Conservation (phyloP, 2,329 filamentous ascomycete species). For the Furcasterigmium furcatum region DNA sequence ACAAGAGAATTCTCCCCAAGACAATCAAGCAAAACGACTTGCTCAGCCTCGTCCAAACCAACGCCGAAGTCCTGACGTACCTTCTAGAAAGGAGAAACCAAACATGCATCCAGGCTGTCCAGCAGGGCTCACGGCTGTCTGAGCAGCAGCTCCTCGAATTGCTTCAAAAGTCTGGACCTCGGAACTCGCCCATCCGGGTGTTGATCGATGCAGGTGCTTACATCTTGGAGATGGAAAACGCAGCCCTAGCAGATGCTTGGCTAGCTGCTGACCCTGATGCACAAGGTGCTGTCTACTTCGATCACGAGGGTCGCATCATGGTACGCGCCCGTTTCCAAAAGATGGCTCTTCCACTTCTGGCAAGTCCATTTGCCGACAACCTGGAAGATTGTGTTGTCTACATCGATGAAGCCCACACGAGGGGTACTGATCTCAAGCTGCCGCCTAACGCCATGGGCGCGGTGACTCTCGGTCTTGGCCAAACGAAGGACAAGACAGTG, state of each 20-base stretch:
- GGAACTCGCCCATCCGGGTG: slow-evolving; percentile 51
- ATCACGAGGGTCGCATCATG: slow-evolving; percentile 37
- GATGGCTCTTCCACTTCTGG: slow-evolving; percentile 42
- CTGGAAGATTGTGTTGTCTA: slow-evolving; percentile 52
- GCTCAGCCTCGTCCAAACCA: slow-evolving; percentile 51
- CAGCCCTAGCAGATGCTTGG: slow-evolving; percentile 46
- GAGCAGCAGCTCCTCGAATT: slow-evolving; percentile 7
- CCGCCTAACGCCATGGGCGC: slow-evolving; percentile 43
- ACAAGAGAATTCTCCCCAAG: slow-evolving; percentile 54
- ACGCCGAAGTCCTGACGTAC: slow-evolving; percentile 59
- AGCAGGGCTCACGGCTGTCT: too few relatives aligned
- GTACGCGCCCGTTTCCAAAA: slow-evolving; percentile 35
- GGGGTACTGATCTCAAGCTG: slow-evolving; percentile 58
- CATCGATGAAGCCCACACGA: slow-evolving; percentile 58
- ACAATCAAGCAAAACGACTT: slow-evolving; percentile 61
- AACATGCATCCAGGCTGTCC: slow-evolving; percentile 33
- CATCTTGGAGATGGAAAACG: slow-evolving; percentile 59
- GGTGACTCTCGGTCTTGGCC: slow-evolving; percentile 51
- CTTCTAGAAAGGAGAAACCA: slow-evolving; percentile 51
- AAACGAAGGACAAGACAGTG: slow-evolving; percentile 59
- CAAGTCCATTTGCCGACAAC: slow-evolving; percentile 52
- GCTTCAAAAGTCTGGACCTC: slow-evolving; percentile 2
- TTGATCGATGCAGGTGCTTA: slow-evolving; percentile 64
- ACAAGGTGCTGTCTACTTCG: slow-evolving; percentile 52
- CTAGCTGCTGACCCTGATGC: slow-evolving; percentile 39